Conservation (phyloP, 2,329 filamentous ascomycete genomes). For the Pezicula rhizophila region DNA sequence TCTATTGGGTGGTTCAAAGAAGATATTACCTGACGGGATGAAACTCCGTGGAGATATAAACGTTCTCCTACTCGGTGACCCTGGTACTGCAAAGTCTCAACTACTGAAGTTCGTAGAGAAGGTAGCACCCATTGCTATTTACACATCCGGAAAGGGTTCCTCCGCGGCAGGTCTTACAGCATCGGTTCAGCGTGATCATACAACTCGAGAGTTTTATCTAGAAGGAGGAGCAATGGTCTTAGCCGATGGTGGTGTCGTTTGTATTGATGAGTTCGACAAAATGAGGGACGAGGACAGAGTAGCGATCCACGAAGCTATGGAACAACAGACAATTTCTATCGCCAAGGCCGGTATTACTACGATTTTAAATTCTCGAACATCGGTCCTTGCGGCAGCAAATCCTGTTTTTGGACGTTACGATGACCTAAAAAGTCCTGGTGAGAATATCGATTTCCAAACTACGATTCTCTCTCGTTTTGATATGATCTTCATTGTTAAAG, state of each 20-base stretch:
- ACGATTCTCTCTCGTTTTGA: slow-evolving; percentile 98
- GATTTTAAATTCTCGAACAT: slow-evolving; percentile 92
- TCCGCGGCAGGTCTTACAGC: slow-evolving; percentile 96
- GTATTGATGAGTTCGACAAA: slow-evolving; percentile 99
- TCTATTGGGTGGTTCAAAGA: slow-evolving; percentile 91
- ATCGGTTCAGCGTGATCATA: slow-evolving; percentile 88
- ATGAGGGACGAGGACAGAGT: slow-evolving; percentile 98
- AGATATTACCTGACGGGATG: slow-evolving; percentile 96
- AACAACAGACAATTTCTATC: slow-evolving; percentile 98
- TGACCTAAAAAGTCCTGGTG: slow-evolving; percentile 92
- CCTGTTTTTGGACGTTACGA: slow-evolving; percentile 97
- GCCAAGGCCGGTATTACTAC: slow-evolving; percentile 98
- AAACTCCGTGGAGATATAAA: slow-evolving; percentile 97
- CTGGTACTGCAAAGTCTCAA: slow-evolving; percentile 96
- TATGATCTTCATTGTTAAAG: slow-evolving; percentile 98
- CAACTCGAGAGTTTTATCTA: slow-evolving; percentile 92
- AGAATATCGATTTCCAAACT: slow-evolving; percentile 99
- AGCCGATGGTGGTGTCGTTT: slow-evolving; percentile 92
- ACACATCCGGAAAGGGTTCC: slow-evolving; percentile 96
- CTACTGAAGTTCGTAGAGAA: slow-evolving; percentile 96
- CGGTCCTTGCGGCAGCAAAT: slow-evolving; percentile 91
- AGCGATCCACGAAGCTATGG: slow-evolving; percentile 99
- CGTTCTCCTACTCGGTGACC: slow-evolving; percentile 90
- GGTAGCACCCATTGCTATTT: slow-evolving; percentile 92
- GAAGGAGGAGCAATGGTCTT: slow-evolving; percentile 98